These are phyloP conservation scores for Sporothrix dimorphospora DNA, from an alignment of 2,329 filamentous ascomycete genomes.

Conservation along the genomic window DNA sequence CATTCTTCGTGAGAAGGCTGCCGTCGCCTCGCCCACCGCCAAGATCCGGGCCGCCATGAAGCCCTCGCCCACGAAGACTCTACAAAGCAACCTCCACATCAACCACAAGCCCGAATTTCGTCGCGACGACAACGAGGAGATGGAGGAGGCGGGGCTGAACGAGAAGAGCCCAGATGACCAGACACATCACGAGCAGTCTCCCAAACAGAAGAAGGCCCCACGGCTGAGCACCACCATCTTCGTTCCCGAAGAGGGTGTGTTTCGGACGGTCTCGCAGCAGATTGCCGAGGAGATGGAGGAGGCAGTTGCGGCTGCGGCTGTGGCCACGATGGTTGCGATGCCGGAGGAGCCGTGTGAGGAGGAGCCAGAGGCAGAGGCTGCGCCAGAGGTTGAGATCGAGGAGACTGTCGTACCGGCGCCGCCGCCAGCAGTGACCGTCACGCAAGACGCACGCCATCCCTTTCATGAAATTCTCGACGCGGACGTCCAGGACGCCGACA, in stretches of 20 bases:
- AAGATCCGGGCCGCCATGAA: slow-evolving; percentile 36
- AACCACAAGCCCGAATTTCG: slow-evolving; percentile 23
- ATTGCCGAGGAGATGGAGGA: slow-evolving; percentile 52
- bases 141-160: too few species aligned
- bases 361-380: not conserved
- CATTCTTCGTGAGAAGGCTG: slow-evolving; percentile 46
- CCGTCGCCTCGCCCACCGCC: slow-evolving; percentile 30
- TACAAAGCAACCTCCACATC: slow-evolving; percentile 37
- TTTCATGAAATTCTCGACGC: slow-evolving; percentile 28
- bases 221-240: slow-evolving; percentile 57
- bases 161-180: not conserved
- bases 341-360: slow-evolving; percentile 36
- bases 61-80: slow-evolving; percentile 45
- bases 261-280: slow-evolving; percentile 61
- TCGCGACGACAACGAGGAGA: not conserved
- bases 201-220: not conserved
- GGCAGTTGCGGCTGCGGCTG: slow-evolving; percentile 36
- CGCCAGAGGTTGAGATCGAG: not conserved
- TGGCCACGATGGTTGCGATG: slow-evolving; percentile 34
- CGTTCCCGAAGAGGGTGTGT: slow-evolving; percentile 65
- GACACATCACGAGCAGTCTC: not conserved
- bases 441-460: not conserved
- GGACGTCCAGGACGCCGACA: slow-evolving; percentile 39
- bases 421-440: not conserved
- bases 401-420: not conserved